Evolutionary conservation across 1,284 basidiomycete species (phyloP).

Genomic region (Cryptococcus depauperatus): DNA sequence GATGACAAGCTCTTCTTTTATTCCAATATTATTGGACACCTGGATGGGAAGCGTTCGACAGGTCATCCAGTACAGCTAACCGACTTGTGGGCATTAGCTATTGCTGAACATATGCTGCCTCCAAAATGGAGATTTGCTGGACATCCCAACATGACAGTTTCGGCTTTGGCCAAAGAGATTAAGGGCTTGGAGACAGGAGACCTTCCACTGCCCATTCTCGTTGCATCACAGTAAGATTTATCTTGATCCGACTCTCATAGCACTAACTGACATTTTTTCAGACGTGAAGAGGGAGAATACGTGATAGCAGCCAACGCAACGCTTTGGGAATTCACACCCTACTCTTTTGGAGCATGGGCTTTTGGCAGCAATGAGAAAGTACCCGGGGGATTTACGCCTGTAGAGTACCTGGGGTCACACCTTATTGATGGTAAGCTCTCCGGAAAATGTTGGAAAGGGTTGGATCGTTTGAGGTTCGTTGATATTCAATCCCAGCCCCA

Average conservation of each 20-base stretch:
- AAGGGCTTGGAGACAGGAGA: constrained; percentile 27
- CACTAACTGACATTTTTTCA: too few species aligned
- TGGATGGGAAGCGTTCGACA: too few species aligned
- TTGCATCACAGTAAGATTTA: constrained; percentile 48
- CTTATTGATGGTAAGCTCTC: constrained; percentile 36
- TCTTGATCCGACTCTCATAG: too few species aligned
- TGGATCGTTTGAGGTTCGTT: constrained; percentile 41
- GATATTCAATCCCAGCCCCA: constrained; percentile 6
- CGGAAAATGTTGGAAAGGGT: constrained; percentile 40
- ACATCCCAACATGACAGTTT: too few species aligned
- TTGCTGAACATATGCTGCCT: too few species aligned
- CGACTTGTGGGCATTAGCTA: too few species aligned
- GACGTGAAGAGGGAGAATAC: constrained; percentile 38
- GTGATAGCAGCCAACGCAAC: constrained; percentile 46
- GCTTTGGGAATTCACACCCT: constrained; percentile 48
- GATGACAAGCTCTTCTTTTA: constrained; percentile 45
- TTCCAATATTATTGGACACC: too few species aligned
- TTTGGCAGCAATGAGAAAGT: constrained; percentile 30
- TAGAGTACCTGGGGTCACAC: constrained; percentile 41
- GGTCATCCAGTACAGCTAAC: too few species aligned
- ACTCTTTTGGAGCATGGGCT: constrained; percentile 49
- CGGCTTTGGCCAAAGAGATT: constrained; percentile 18
- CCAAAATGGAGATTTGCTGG: too few species aligned
- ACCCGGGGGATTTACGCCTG: constrained; percentile 38
- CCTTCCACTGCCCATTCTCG: constrained; percentile 47